Conservation (phyloP, 257 asterid genomes). For the Sherardia arvensis region DNA sequence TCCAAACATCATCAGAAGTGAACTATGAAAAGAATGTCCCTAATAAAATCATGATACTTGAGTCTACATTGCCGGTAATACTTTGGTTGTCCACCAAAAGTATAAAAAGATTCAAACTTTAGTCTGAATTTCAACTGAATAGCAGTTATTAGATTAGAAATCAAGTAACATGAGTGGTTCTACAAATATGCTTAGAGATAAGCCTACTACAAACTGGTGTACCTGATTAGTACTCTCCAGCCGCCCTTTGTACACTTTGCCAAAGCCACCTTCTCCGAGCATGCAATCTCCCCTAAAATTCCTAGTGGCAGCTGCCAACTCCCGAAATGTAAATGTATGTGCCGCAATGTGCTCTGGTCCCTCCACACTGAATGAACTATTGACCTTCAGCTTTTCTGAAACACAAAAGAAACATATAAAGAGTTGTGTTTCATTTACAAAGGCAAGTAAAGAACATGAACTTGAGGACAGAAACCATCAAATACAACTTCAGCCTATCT, state of each 20-base stretch:
- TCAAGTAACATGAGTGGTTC: not conserved
- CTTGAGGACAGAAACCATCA: not conserved
- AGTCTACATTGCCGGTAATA: not conserved
- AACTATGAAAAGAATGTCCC: not conserved
- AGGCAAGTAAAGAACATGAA: not conserved
- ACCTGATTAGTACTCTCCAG: constrained; percentile 80
- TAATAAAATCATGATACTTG: too few species aligned
- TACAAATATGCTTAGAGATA: not conserved
- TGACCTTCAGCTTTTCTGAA: constrained; percentile 29
- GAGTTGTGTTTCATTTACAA: not conserved
- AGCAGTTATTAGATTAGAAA: not conserved
- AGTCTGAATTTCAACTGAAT: not conserved
- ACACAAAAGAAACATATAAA: not conserved
- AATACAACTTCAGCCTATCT: not conserved
- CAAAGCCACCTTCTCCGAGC: constrained; percentile 92
- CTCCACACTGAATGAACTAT: constrained; percentile 42
- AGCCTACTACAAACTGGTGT: not conserved
- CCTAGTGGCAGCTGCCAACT: constrained; percentile 82
- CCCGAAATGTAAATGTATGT: constrained; percentile 79
- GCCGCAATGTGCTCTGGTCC: constrained; percentile 79
- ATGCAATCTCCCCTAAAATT: constrained; percentile 82
- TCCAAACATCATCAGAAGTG: not conserved
- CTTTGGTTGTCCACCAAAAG: not conserved
- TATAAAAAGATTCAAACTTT: not conserved
- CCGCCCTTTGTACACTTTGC: constrained; percentile 72